Evolutionary conservation across 768 basidiomycete genomes (phyloP), one percentile per base, ranked within the genome.

Genomic region (Suillus fuscotomentosus): DNA sequence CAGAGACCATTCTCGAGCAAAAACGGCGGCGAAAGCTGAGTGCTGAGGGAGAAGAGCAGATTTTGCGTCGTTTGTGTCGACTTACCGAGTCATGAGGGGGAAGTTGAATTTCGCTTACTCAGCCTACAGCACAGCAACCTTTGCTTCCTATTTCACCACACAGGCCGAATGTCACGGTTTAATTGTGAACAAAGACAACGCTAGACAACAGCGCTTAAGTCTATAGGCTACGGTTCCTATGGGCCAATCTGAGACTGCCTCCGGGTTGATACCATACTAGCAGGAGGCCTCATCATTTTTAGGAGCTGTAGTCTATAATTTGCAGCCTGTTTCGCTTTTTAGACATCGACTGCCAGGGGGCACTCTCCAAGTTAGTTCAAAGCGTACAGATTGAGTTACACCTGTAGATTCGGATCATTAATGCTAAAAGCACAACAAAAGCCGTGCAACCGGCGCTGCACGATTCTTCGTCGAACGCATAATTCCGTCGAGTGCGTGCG

Each of bases 1-100:
- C 14, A 62, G 76, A 77, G 36, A 76, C 75, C 75, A 76, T 76
- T 50, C 60, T 39, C 36, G 60, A 60, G 53, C 54, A 61, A 48
- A 42, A 53, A 54, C 10, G 17, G 24, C 10, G 10, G 41, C 15
- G 41, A 43, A 27, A 59, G 17, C 24, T 59, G 14, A 42, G 41
- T 41, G 38, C 57, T 59, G 20, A 59, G 41, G 41, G 27, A 31
- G 41, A 59, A 59, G 41, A 59, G 17, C 41, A 11, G 5, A 20
- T 42, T 59, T 59, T 59, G 57, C 8, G 22, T 31, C 8, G 22
- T 31, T 42, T 27, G 57, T 59, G 56, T 57, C 56, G 56, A 39
- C 38, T 41, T 57, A 41, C 55, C 57, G 57, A 59, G 57, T 59
- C 57, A 59, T 43, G 41, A 42, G n/a, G 17, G 27, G 57, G 9